A percentile compares a stretch with the other conserved stretches of the same genome.
These are phyloP conservation scores for Pestalotiopsis sp. DNA, from an alignment of 2,329 filamentous ascomycete genomes.

Conservation along the genomic window DNA sequence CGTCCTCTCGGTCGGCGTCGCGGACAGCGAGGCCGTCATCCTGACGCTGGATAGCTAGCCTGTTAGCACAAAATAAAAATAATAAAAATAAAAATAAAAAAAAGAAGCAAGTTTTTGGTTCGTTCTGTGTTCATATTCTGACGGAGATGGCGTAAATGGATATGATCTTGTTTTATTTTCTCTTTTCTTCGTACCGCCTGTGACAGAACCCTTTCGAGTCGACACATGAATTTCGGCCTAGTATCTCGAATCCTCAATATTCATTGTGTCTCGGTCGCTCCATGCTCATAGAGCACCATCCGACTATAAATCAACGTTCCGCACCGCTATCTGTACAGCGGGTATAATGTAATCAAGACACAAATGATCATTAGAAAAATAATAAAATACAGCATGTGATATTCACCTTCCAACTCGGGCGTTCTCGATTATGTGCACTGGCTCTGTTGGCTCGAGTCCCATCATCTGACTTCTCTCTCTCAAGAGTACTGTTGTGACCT, in stretches of 20 bases:
- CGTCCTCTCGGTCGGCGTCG: constrained; percentile 35
- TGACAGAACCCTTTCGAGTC: not conserved
- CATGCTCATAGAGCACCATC: not conserved
- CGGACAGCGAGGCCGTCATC: constrained; percentile 43
- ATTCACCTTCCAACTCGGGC: not conserved
- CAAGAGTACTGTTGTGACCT: constrained; percentile 33
- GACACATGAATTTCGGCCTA: not conserved
- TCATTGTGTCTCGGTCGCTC: not conserved
- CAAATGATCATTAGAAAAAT: not conserved
- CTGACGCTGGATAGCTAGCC: constrained; percentile 27
- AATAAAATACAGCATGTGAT: not conserved
- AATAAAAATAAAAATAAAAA: too few species aligned
- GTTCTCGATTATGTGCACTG: not conserved
- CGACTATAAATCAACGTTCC: not conserved
- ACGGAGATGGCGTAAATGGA: too few species aligned
- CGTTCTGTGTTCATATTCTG: not conserved
- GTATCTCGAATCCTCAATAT: not conserved
- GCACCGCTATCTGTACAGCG: not conserved
- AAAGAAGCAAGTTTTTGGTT: not conserved
- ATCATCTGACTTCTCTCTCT: not conserved
- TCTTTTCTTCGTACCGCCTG: not conserved
- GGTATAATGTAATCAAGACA: not conserved
- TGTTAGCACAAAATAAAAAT: not conserved
- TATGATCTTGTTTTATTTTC: too few species aligned
- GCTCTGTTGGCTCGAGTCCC: not conserved